Evolutionary conservation across 768 basidiomycete genomes (phyloP), one percentile per base, ranked within the genome.

Genomic region (Austroboletus festivus): DNA sequence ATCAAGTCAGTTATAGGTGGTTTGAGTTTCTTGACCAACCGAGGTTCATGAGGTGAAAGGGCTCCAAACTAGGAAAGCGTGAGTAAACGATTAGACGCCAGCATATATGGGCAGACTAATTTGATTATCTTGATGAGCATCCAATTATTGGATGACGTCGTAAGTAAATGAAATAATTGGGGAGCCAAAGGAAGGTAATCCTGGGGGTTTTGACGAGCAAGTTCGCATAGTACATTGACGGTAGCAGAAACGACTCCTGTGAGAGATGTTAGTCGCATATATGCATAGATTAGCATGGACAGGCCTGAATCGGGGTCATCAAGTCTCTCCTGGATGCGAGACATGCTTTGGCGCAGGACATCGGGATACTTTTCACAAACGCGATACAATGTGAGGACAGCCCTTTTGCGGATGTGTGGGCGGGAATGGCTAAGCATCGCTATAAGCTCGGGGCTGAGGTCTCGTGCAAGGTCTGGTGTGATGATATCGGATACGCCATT

Each of bases 71-170:
- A 60, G 6, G 33, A 10, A 51, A 45, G 39, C 4, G 50, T 51
- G 8, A 43, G 26, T 23, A 40, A 30, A 10, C 11, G 18, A 16
- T 4, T 35, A n/a, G 24, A 38, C 18, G 4, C 31, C 23, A 50
- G 41, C 13, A 20, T 23, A 19, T 37, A n/a, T 23, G 13, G 49
- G 61, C 78, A 59, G 67, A 93, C 95, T 67, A 98, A 68, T 71
- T 99, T 99, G 64, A 98, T 85, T 46, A 98, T 86, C 71, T 99
- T 99, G 68, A 99, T 99, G 50, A 99, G 78, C 91, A 98, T 95
- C 96, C 96, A 99, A 59, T 99, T 99, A 67, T 99, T 98, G 10
- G 89, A 87, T 11, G 93, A 93, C 2, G 86, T 92, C 0, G 92
- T 96, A 50, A 99, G 72, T 11, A 98, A 77, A 59, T 89, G 91